A percentile compares a stretch with the other conserved stretches of the same genome.
These are phyloP conservation scores for Chaetoceros muelleri DNA, from an alignment of 108 stramenopile genomes.

Conservation along the genomic window DNA sequence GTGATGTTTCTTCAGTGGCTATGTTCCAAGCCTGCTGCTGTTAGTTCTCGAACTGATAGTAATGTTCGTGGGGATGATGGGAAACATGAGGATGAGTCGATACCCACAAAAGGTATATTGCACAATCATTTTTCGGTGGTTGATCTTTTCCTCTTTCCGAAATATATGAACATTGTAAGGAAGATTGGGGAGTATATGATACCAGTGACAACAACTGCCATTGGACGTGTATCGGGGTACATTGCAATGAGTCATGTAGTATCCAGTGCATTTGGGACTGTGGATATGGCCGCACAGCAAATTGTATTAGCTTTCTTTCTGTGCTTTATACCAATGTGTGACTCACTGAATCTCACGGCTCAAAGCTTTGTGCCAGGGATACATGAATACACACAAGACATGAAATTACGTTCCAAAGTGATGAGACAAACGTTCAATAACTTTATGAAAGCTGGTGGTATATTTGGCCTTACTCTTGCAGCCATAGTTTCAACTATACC, in stretches of 20 bases:
- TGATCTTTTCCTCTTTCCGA: slow-evolving; percentile 32
- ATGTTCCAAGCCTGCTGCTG: slow-evolving; percentile 8
- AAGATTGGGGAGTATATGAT: slow-evolving; percentile 53
- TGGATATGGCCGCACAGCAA: slow-evolving; percentile 75
- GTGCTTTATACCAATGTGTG: slow-evolving; percentile 63
- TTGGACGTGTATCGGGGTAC: slow-evolving; percentile 71
- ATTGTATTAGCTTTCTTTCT: slow-evolving; percentile 68
- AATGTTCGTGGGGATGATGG: slow-evolving; percentile 49
- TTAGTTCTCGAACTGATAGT: slow-evolving; percentile 33
- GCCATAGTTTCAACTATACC: slow-evolving; percentile 44
- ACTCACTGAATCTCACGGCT: slow-evolving; percentile 62
- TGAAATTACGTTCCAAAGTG: slow-evolving; percentile 34
- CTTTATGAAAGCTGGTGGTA: slow-evolving; percentile 54
- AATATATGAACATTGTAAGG: slow-evolving; percentile 9
- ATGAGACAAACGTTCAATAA: slow-evolving; percentile 39
- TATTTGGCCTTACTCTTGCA: slow-evolving; percentile 51
- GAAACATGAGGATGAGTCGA: slow-evolving; percentile 8
- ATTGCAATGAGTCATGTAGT: slow-evolving; percentile 80
- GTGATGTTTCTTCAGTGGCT: slow-evolving; percentile 63
- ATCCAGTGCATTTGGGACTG: slow-evolving; percentile 49
- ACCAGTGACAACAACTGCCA: slow-evolving; percentile 70
- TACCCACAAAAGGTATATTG: slow-evolving; percentile 27
- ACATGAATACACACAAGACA: slow-evolving; percentile 19
- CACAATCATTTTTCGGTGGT: slow-evolving; percentile 8
- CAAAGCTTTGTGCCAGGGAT: slow-evolving; percentile 69